Percentiles rank a stretch among this genome's conserved stretches.
Evolutionary conservation across 176 grass and related monocot species (phyloP).

Genomic region (Juncus effusus): DNA sequence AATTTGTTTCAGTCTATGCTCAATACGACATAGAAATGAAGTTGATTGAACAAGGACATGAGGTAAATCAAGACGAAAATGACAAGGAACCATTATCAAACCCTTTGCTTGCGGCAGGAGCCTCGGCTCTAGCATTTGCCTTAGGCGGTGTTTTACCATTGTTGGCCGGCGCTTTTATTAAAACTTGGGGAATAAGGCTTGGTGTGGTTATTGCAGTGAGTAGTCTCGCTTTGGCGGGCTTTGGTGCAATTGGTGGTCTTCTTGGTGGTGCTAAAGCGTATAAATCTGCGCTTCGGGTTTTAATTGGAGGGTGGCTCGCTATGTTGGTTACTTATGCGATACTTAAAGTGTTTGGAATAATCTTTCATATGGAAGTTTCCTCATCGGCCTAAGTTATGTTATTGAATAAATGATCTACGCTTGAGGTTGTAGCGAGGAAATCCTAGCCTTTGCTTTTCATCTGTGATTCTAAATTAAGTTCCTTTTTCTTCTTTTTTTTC

Average conservation of each 20-base stretch:
- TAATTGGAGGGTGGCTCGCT: slow-evolving; percentile 76
- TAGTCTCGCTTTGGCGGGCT: slow-evolving; percentile 50
- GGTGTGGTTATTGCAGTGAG: slow-evolving; percentile 47
- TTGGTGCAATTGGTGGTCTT: slow-evolving; percentile 53
- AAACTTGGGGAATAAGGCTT: slow-evolving; percentile 28
- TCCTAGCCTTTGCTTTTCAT: background rate
- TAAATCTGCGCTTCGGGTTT: slow-evolving; percentile 49
- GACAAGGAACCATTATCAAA: slow-evolving; percentile 44
- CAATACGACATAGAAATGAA: slow-evolving; percentile 84
- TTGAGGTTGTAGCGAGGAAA: background rate
- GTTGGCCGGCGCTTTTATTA: slow-evolving; percentile 54
- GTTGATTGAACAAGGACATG: slow-evolving; percentile 23
- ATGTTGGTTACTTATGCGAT: slow-evolving; percentile 76
- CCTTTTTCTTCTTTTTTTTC: background rate
- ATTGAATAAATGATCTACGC: background rate
- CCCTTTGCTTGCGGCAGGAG: slow-evolving; percentile 56
- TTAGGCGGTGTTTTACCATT: slow-evolving; percentile 64
- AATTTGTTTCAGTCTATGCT: slow-evolving; percentile 87
- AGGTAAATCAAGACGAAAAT: background rate
- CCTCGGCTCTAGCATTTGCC: slow-evolving; percentile 73
- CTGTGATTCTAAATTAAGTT: background rate
- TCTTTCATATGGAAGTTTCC: slow-evolving; percentile 47
- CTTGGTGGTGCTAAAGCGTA: slow-evolving; percentile 49
- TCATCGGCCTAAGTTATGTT: slow-evolving; percentile 16
- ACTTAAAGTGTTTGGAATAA: slow-evolving; percentile 45